Conservation (phyloP, 192 early-diverging fungal species). For the Umbelopsis sp. region DNA sequence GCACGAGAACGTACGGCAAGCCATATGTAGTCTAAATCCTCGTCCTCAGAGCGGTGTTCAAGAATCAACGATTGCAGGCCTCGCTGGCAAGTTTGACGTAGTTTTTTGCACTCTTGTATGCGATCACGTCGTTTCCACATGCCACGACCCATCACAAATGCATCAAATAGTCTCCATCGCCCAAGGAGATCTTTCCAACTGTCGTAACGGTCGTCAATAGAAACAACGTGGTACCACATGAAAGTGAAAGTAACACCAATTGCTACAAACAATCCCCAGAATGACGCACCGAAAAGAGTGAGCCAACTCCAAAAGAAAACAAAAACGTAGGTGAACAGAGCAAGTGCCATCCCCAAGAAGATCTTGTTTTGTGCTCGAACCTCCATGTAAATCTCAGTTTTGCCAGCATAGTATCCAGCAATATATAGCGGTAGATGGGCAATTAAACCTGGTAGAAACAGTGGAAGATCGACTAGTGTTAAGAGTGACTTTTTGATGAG, state of each 20-base stretch:
- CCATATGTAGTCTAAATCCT: conserved; percentile 30
- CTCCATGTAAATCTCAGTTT: conserved; percentile 47
- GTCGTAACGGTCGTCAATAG: conserved; percentile 42
- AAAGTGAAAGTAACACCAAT: conserved; percentile 33
- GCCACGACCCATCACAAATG: conserved; percentile 41
- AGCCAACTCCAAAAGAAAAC: conserved; percentile 46
- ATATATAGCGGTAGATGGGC: conserved; percentile 49
- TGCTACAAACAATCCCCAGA: conserved; percentile 38
- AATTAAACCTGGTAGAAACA: conserved; percentile 46
- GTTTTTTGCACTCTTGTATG: conserved; percentile 32
- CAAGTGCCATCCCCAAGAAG: conserved; percentile 37
- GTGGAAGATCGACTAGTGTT: conserved; percentile 37
- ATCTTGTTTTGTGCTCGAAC: conserved; percentile 52
- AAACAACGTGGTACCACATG: conserved; percentile 48
- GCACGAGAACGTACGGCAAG: conserved; percentile 26
- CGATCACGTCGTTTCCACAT: conserved; percentile 41
- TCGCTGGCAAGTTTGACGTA: conserved; percentile 25
- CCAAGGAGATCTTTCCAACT: conserved; percentile 41
- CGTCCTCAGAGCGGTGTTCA: conserved; percentile 17
- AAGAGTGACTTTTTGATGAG: conserved; percentile 28
- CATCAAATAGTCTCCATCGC: conserved; percentile 45
- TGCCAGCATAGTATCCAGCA: conserved; percentile 42
- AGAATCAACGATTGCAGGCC: conserved; percentile 23
- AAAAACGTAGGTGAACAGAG: conserved; percentile 37
- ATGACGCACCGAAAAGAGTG: conserved; percentile 34